Evolutionary conservation across 306 rosid species (phyloP), one percentile per base, ranked within the genome.

Genomic region (Purshia tridentata): DNA sequence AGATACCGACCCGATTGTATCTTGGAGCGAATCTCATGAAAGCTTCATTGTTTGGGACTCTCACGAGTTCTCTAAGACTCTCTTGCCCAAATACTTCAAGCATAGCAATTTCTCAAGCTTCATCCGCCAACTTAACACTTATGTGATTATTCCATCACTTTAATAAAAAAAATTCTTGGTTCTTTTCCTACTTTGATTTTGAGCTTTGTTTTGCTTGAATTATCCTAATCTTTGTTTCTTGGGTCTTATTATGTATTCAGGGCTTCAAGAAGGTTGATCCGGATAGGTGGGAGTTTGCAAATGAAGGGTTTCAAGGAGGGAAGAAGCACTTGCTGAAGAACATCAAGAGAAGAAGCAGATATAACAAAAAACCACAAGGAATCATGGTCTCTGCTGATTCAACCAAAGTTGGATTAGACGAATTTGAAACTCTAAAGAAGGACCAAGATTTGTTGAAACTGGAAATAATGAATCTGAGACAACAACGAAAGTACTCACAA

Each of bases 101-200:
- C 99, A 94, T 77, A 73, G 85, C 47, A 91, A 91, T 68, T 89
- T 94, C 87, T 89, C 99, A n/a, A 94, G 99, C 87, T 94, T 94
- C 84, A 75, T 94, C 63, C 99, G 99, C 74, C 99, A 94, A 81
- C 99, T 94, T 69, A 94, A 94, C 18, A 94, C 97, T 70, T 94
- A 94, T 2, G 99, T 94, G 65, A 85, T 89, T 78, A 12, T 14
- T 37, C 0, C 0, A 6, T 39, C 35, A 60, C 35, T 20, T 14
- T 6, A n/a, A 13, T 68, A 15, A 14, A 70, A n/a, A n/a, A n/a
- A n/a, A n/a, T 59, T 29, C 6, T 0, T 35, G 54, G 14, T 50
- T 50, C 5, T 50, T 50, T 50, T 15, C 14, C 15, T 10, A 8
- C 39, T 15, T 58, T 9, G 39, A 37, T 15, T 0, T 39, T 15